Evolutionary conservation across 768 basidiomycete genomes (phyloP).

Genomic region (Boletus bicolor): DNA sequence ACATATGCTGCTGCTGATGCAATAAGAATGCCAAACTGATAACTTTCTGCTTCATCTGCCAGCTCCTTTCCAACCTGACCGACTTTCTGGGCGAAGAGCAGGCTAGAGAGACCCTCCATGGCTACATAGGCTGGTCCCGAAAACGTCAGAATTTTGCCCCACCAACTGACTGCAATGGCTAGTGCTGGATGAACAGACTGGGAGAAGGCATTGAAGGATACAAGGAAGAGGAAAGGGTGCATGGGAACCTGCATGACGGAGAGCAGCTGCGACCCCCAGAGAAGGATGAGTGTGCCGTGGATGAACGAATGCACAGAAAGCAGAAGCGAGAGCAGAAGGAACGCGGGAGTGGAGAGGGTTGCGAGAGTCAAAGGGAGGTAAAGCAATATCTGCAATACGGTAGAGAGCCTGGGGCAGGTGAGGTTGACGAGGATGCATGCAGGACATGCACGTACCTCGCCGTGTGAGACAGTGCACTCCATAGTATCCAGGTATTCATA

Average conservation of each 20-base stretch:
- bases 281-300: constrained; percentile 72
- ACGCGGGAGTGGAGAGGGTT: constrained; percentile 75
- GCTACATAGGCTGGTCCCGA: constrained; percentile 77
- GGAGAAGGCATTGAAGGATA: constrained; percentile 84
- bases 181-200: constrained; percentile 59
- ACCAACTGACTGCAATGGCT: constrained; percentile 56
- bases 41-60: constrained; percentile 67
- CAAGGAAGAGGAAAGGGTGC: constrained; percentile 81
- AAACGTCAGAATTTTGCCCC: constrained; percentile 68
- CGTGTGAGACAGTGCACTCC: constrained; percentile 62
- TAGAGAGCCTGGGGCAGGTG: constrained; percentile 53
- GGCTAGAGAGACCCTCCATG: constrained; percentile 80
- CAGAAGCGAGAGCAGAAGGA: constrained; percentile 77
- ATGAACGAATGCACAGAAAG: constrained; percentile 74
- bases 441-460: constrained; percentile 45
- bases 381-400: constrained; percentile 75
- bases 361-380: constrained; percentile 83
- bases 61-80: constrained; percentile 75
- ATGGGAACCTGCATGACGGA: constrained; percentile 81
- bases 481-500: constrained; percentile 61
- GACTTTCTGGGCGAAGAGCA: constrained; percentile 77
- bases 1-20: constrained; percentile 79
- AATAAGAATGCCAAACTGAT: constrained; percentile 75
- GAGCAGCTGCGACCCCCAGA: constrained; percentile 69
- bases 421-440: not conserved